Conservation (phyloP, 805 yeast species). For the Candida sithepensis region DNA sequence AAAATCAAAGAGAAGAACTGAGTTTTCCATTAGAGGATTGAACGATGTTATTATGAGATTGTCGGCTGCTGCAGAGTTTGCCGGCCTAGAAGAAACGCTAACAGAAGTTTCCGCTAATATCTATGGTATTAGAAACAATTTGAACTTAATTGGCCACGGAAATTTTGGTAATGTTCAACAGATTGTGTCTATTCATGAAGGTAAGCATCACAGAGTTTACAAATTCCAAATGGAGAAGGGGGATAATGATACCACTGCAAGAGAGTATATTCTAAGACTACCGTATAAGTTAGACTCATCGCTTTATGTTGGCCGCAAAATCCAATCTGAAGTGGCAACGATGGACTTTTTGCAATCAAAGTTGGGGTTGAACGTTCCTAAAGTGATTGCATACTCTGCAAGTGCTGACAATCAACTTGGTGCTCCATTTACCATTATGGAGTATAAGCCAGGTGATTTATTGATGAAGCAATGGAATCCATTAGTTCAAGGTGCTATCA, state of each 20-base stretch:
- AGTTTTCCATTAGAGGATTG: constrained; percentile 78
- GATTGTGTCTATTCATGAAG: constrained; percentile 85
- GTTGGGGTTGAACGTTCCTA: constrained; percentile 67
- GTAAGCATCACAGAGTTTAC: constrained; percentile 88
- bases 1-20: constrained; percentile 72
- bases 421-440: constrained; percentile 78
- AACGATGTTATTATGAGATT: constrained; percentile 48
- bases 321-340: constrained; percentile 91
- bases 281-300: constrained; percentile 79
- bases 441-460: constrained; percentile 71
- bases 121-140: constrained; percentile 21
- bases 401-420: constrained; percentile 59
- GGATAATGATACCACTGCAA: constrained; percentile 29
- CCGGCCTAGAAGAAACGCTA: constrained; percentile 27
- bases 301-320: constrained; percentile 57
- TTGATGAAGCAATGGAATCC: constrained; percentile 94
- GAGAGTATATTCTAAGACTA: constrained; percentile 69
- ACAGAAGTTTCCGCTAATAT: constrained; percentile 13
- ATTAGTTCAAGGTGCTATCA: constrained; percentile 53
- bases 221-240: constrained; percentile 53
- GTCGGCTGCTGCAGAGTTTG: constrained; percentile 30
- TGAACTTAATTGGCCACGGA: constrained; percentile 15
- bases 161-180: constrained; percentile 48
- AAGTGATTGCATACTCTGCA: constrained; percentile 64
- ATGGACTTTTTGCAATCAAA: constrained; percentile 73